Conservation (phyloP, 345 rosid species). For the Pelargonium nanum region DNA sequence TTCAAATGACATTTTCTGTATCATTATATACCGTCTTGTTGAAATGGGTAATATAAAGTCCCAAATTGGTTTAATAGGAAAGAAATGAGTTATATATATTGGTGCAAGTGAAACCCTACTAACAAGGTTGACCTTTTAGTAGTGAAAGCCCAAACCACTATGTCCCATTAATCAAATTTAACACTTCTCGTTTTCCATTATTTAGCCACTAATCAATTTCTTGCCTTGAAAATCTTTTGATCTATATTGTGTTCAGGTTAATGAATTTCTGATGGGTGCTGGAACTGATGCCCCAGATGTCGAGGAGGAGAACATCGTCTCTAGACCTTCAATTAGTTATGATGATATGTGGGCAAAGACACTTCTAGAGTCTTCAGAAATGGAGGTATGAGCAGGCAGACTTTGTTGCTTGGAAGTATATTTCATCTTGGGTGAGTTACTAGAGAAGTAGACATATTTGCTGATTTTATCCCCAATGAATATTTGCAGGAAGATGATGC, state of each 20-base stretch:
- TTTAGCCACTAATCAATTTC: not conserved
- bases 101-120: too few species aligned
- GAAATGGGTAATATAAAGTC: too few species aligned
- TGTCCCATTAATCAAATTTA: too few species aligned
- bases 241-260: conserved; percentile 49
- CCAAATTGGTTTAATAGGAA: too few species aligned
- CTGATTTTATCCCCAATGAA: conserved; percentile 4
- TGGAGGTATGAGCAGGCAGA: conserved; percentile 39
- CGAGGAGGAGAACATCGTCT: conserved; percentile 76
- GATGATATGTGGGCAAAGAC: conserved; percentile 99
- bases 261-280: conserved; percentile 90
- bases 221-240: not conserved
- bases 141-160: too few species aligned
- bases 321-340: conserved; percentile 88
- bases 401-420: conserved; percentile 3
- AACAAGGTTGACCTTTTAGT: too few species aligned
- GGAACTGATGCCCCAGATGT: conserved; percentile 99
- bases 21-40: not conserved
- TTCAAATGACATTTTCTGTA: not conserved
- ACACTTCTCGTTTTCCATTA: too few species aligned
- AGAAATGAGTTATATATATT: too few species aligned
- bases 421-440: not conserved
- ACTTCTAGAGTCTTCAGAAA: conserved; percentile 71
- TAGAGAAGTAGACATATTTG: not conserved
- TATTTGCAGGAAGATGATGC: conserved; percentile 79